These are phyloP conservation scores for Suhomyces choctaworum DNA, from an alignment of 1,139 yeast species.

Conservation along the genomic window DNA sequence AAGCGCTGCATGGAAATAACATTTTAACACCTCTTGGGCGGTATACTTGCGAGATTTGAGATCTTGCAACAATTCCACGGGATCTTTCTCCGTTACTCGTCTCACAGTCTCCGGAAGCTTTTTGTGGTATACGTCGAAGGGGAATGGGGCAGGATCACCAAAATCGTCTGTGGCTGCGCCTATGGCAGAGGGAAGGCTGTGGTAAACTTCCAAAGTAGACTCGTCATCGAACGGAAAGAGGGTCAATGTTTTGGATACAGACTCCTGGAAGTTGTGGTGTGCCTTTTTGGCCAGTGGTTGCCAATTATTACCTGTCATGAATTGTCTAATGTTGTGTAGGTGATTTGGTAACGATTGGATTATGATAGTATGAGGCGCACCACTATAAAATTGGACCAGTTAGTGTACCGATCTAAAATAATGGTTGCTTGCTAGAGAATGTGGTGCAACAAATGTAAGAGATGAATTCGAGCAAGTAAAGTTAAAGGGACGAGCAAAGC, in stretches of 20 bases:
- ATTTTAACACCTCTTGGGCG: slow-evolving; percentile 13
- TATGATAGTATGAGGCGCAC: too few relatives aligned
- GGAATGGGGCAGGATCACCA: slow-evolving; percentile 24
- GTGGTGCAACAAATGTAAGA: too few relatives aligned
- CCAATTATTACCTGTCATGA: not conserved
- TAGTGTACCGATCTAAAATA: too few relatives aligned
- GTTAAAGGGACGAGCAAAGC: too few relatives aligned
- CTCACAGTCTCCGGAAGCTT: slow-evolving; percentile 15
- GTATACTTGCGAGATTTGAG: slow-evolving; percentile 15
- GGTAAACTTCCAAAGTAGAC: slow-evolving; percentile 13
- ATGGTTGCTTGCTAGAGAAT: too few relatives aligned
- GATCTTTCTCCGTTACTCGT: slow-evolving; percentile 21
- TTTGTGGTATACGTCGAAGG: slow-evolving; percentile 18
- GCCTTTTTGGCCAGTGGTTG: not conserved
- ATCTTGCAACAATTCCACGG: slow-evolving; percentile 16
- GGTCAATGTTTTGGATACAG: not conserved
- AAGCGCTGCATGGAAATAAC: slow-evolving; percentile 20
- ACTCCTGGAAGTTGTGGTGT: not conserved
- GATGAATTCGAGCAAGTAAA: too few relatives aligned
- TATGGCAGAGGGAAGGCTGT: slow-evolving; percentile 22
- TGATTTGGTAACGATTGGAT: too few relatives aligned
- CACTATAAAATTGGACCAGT: too few relatives aligned
- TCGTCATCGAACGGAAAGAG: not conserved
- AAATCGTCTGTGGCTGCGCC: slow-evolving; percentile 22
- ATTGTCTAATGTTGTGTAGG: too few relatives aligned